phyloP scores from a whole-genome alignment of 352 stramenopile species.

The Phytophthora pluvialis region DNA sequence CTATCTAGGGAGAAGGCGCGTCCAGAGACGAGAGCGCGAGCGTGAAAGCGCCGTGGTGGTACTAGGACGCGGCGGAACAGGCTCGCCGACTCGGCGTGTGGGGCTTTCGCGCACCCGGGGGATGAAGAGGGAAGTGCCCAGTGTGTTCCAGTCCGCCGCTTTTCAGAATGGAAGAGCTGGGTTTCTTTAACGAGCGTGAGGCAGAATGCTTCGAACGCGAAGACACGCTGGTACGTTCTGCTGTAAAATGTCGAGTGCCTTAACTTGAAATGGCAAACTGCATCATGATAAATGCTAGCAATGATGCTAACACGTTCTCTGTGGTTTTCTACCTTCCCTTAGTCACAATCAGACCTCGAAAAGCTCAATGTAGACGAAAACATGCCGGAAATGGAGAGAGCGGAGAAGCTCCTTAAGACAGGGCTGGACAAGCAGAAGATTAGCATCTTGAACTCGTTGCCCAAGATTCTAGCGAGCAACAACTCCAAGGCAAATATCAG shows the following conservation, averaged over 20 bases:
- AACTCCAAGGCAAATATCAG: slow-evolving; percentile 77
- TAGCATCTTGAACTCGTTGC: slow-evolving; percentile 70
- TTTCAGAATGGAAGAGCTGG: slow-evolving; percentile 76
- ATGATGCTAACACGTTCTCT: slow-evolving; percentile 1
- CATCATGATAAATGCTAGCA: background rate
- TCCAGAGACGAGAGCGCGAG: slow-evolving; percentile 22
- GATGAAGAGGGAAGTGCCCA: slow-evolving; percentile 44
- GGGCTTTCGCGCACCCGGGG: slow-evolving; percentile 32
- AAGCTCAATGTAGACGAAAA: slow-evolving; percentile 89
- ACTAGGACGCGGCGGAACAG: slow-evolving; percentile 25
- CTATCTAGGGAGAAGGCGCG: slow-evolving; percentile 34
- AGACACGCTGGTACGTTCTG: slow-evolving; percentile 68
- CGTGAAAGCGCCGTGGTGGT: slow-evolving; percentile 13
- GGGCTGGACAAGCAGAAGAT: slow-evolving; percentile 86
- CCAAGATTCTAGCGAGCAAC: slow-evolving; percentile 75
- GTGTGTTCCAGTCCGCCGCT: slow-evolving; percentile 31
- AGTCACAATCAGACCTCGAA: slow-evolving; percentile 85
- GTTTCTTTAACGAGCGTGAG: slow-evolving; percentile 86
- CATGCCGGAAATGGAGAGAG: slow-evolving; percentile 80
- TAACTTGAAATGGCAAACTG: background rate
- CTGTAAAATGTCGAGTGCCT: background rate
- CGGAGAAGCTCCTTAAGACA: slow-evolving; percentile 77
- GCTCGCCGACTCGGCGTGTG: slow-evolving; percentile 20
- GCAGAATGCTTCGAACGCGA: slow-evolving; percentile 87
- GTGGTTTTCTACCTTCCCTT: background rate